Conservation (phyloP, 2,329 filamentous ascomycete genomes). For the Fusarium burgessii region DNA sequence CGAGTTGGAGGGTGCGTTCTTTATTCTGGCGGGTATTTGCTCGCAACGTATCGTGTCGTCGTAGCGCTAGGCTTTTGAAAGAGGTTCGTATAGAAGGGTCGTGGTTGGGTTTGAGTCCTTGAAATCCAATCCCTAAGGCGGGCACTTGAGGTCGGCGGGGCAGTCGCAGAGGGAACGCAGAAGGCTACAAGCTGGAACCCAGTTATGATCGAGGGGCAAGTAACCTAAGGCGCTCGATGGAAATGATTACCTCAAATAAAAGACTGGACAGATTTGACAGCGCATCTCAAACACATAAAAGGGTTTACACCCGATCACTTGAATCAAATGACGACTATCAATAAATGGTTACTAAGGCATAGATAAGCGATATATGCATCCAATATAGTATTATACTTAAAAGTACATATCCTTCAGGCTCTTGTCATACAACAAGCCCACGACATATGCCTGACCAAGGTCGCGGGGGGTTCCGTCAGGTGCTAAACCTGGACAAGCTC, state of each 20-base stretch:
- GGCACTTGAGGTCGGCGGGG: constrained; percentile 29
- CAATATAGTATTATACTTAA: background rate
- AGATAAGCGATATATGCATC: background rate
- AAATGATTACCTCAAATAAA: background rate
- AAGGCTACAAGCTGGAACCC: background rate
- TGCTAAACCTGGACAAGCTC: constrained; percentile 5
- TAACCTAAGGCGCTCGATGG: background rate
- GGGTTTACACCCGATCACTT: background rate
- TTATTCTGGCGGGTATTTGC: background rate
- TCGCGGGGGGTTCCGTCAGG: constrained; percentile 35
- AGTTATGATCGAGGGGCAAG: constrained; percentile 13
- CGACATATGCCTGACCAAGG: constrained; percentile 38
- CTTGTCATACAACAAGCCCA: constrained; percentile 4
- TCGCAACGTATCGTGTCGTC: background rate
- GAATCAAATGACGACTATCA: constrained; percentile 12
- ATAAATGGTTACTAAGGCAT: background rate
- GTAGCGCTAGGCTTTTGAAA: constrained; percentile 10
- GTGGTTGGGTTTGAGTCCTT: constrained; percentile 22
- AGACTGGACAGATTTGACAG: background rate
- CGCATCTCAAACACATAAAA: background rate
- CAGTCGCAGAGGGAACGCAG: constrained; percentile 7
- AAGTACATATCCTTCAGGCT: constrained; percentile 7
- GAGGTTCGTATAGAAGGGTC: constrained; percentile 8
- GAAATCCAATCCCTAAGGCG: constrained; percentile 30
- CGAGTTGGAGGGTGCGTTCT: background rate